Percentiles rank a stretch among this genome's conserved stretches.
Evolutionary conservation across 176 grass and related monocot genomes (phyloP).

Genomic region (Raddia guianensis): DNA sequence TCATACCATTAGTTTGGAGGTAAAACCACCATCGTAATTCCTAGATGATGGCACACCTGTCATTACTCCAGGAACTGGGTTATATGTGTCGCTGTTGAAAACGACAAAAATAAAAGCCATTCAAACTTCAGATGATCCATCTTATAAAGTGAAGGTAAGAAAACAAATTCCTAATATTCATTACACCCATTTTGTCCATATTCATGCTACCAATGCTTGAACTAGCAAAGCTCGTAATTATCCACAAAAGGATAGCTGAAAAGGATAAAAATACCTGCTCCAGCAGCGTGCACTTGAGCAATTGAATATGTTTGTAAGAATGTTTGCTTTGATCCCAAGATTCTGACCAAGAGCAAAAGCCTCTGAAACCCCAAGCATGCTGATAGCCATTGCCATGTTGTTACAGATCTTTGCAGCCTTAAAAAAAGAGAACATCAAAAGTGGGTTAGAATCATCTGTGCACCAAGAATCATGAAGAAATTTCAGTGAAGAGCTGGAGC

Average conservation of each 20-base stretch:
- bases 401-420: conserved; percentile 98
- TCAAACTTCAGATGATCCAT: conserved; percentile 19
- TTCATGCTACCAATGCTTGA: neutral
- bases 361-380: conserved; percentile 91
- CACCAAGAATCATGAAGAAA: neutral
- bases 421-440: conserved; percentile 37
- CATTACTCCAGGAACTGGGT: conserved; percentile 95
- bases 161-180: neutral
- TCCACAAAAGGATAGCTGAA: neutral
- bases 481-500: conserved; percentile 8
- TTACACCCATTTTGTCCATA: neutral
- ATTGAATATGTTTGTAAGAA: conserved; percentile 89
- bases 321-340: conserved; percentile 77
- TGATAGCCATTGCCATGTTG: conserved; percentile 94
- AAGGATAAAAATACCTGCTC: conserved; percentile 71
- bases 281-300: conserved; percentile 95
- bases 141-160: conserved; percentile 4
- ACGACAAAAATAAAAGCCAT: conserved; percentile 2
- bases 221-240: neutral
- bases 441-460: neutral
- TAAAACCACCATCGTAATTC: conserved; percentile 86
- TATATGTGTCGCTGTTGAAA: conserved; percentile 79
- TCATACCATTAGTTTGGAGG: conserved; percentile 89
- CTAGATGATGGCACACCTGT: conserved; percentile 72
- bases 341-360: conserved; percentile 92